Evolutionary conservation across 2,329 filamentous ascomycete species (phyloP), one percentile per base, ranked within the genome.

Genomic region (Cyclaneusma minus): DNA sequence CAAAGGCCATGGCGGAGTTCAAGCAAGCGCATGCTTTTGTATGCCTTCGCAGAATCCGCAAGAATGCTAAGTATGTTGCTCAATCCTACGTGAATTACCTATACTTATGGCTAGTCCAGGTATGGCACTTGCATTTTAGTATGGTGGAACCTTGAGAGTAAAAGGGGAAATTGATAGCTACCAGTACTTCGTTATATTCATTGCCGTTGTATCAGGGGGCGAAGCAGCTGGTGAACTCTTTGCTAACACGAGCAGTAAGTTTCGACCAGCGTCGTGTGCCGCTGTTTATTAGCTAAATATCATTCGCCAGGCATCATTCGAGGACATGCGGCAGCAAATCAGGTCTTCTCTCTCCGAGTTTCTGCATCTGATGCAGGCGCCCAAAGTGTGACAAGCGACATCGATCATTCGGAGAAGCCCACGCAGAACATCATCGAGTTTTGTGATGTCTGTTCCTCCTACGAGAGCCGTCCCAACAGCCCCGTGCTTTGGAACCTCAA

Each of bases 21-120:
- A 72, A 79, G 35, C 69, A 70, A 1, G 68, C 72, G 25, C 62
- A 65, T 30, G 77, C 73, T 1, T 54, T 69, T 6, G 57, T 64
- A 13, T n/a, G n/a, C 6, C 16, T 10, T 7, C n/a, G 7, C 8
- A 13, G n/a, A 7, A 7, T 28, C 7, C 8, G 7, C 11, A 14
- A 15, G 25, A 15, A 18, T 12, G 13, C 22, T 9, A 8, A 12
- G 16, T 21, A 12, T 6, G 8, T 21, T 9, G 18, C 6, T 9
- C 18, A 7, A 15, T 28, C 13, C 14, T 13, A 10, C 11, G 8
- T 12, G 5, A 4, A 31, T 29, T 13, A 20, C 33, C 2, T 24
- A 28, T 9, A 29, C 50, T 72, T 30, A 62, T 68, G 32, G 68
- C 70, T 47, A 56, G 68, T 28, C 67, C n/a, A n/a, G n/a, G 63